A percentile compares a stretch with the other conserved stretches of the same genome.
Conservation (phyloP, 2,329 filamentous ascomycete genomes). For the Colletotrichum filicis region DNA sequence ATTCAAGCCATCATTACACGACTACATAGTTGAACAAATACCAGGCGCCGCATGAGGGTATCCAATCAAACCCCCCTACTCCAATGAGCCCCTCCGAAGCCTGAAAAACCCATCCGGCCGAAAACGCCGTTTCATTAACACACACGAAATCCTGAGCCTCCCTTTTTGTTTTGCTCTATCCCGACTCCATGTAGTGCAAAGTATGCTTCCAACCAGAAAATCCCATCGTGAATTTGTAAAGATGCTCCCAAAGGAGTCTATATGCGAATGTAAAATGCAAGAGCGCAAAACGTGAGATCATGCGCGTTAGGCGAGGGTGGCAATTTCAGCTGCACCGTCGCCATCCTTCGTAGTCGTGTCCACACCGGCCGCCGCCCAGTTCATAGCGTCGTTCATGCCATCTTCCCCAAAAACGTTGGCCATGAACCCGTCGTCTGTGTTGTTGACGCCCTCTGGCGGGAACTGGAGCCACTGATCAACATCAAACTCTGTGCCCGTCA, state of each 20-base stretch:
- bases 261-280: background rate
- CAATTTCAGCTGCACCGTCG: constrained; percentile 20
- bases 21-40: background rate
- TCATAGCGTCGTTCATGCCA: constrained; percentile 38
- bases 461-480: constrained; percentile 71
- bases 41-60: constrained; percentile 30
- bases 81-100: constrained; percentile 20
- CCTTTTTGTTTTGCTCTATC: constrained; percentile 23
- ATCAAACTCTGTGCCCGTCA: constrained; percentile 64
- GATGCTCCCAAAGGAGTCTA: constrained; percentile 23
- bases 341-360: constrained; percentile 10
- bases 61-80: constrained; percentile 26
- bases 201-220: constrained; percentile 18
- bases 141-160: background rate
- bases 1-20: constrained; percentile 1
- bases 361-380: constrained; percentile 30
- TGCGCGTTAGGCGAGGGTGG: constrained; percentile 14
- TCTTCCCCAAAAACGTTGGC: constrained; percentile 44
- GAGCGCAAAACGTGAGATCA: background rate
- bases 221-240: background rate
- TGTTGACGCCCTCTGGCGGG: constrained; percentile 59
- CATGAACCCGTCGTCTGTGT: constrained; percentile 50
- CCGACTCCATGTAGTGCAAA: constrained; percentile 25
- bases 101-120: background rate
- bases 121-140: constrained; percentile 20